Evolutionary conservation across 129 eudicot genomes (phyloP), one percentile per base, ranked within the genome.

Genomic region (Logfia minima): DNA sequence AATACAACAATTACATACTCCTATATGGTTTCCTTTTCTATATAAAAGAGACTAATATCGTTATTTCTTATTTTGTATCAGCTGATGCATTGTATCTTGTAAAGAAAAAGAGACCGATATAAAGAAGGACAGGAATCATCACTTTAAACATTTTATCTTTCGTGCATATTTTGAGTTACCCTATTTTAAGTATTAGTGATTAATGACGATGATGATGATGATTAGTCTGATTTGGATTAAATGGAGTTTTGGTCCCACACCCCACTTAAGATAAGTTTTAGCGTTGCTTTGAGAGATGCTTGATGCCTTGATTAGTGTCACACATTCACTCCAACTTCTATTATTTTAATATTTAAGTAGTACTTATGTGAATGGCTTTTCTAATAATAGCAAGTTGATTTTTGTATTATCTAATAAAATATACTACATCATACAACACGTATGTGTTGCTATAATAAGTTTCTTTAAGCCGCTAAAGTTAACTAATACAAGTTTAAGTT

Each of bases 141-240:
- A 16, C 74, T 77, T 70, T 77, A 66, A 52, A 67, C 53, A 31
- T 24, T 67, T 67, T 68, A 26, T 13, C 59, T 55, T 34, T 41
- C 18, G 59, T 35, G 68, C 39, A 35, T 52, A 32, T 66, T 76
- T 5, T 52, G 9, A 26, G 2, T 17, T n/a, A 31, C 17, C 41
- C 13, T 13, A 29, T 39, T 62, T 62, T 74, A 35, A 3, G 10
- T 6, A n/a, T 37, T 18, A 37, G n/a, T n/a, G n/a, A n/a, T n/a
- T n/a, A n/a, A n/a, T n/a, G n/a, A n/a, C n/a, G n/a, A n/a, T n/a
- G n/a, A n/a, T n/a, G n/a, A 41, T 9, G 28, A 26, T 31, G 45
- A 29, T 34, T 70, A 70, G 11, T 70, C 45, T 70, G 43, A 74
- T 55, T 52, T 76, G 73, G 53, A 77, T 55, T 78, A 59, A 70